Evolutionary conservation across 2,329 filamentous ascomycete species (phyloP), one percentile per base, ranked within the genome.

Genomic region (Fusarium sp.): DNA sequence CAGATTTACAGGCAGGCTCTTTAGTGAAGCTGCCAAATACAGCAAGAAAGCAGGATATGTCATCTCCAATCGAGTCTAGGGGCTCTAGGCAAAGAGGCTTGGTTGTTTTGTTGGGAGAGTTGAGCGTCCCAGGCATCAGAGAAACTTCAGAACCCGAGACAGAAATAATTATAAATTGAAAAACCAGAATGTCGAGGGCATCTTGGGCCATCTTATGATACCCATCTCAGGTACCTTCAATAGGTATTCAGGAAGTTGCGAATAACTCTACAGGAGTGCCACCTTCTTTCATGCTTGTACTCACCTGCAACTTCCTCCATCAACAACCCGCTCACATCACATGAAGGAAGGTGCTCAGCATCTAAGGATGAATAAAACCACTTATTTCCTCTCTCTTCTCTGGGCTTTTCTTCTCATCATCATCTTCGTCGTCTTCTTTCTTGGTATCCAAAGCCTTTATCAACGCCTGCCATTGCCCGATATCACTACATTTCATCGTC

Each of bases 271-370:
- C 18, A 30, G 18, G 10, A 48, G 40, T 35, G 30, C 48, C 40
- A 48, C 35, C 53, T 46, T 33, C 37, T 44, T 14, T 7, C 13
- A 5, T 20, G 27, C 6, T 18, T 26, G 32, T n/a, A 50, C 17
- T 50, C 48, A 50, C 18, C 11, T 35, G 54, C 40, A 38, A 40
- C 62, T 71, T 67, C 67, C 67, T 20, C 30, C 42, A 14, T 37
- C 41, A 32, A 12, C 13, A 35, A n/a, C 48, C 23, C 38, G 9
- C 20, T 40, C 15, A 14, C 26, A n/a, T 38, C 33, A 20, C 59
- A 17, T 33, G 52, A 45, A 71, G 64, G 60, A 71, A 69, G 52
- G 60, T 18, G 27, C 64, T 26, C 23, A 7, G 17, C 35, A 38
- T 48, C 32, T 26, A 33, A n/a, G 38, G 38, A 18, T 45, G 56